Conservation (phyloP, 257 asterid species). For the Ajuga chamaepitys region DNA sequence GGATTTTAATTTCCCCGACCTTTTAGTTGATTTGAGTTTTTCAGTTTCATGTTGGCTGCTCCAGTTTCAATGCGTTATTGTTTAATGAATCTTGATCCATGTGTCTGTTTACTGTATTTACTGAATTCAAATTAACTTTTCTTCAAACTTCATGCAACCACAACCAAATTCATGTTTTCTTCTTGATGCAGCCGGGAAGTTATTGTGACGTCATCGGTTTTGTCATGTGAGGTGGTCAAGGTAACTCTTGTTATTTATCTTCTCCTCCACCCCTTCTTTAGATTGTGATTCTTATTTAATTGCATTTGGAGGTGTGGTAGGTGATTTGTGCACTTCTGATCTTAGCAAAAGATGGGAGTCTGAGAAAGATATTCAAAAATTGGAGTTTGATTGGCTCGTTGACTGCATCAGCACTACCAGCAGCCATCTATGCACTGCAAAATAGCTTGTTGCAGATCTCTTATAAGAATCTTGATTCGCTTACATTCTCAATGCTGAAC, state of each 20-base stretch:
- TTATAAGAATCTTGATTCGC: constrained; percentile 87
- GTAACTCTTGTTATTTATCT: constrained; percentile 30
- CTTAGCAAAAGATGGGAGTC: constrained; percentile 70
- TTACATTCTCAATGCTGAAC: constrained; percentile 93
- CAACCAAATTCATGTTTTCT: constrained; percentile 6
- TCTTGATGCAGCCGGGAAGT: constrained; percentile 76
- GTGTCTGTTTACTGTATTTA: background rate
- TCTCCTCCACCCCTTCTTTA: background rate
- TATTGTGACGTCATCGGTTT: constrained; percentile 82
- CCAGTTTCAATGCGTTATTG: background rate
- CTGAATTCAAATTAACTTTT: background rate
- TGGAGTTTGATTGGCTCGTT: constrained; percentile 85
- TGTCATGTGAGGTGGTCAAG: constrained; percentile 84
- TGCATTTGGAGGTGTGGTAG: constrained; percentile 33
- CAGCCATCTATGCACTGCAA: constrained; percentile 93
- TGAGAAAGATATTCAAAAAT: constrained; percentile 52
- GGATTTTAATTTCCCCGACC: background rate
- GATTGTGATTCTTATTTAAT: constrained; percentile 7
- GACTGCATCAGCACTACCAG: constrained; percentile 96
- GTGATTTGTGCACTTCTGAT: constrained; percentile 74
- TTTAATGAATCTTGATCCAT: background rate
- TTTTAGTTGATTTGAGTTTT: background rate
- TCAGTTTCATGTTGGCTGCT: background rate
- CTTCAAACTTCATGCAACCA: background rate
- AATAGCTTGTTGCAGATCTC: constrained; percentile 95